Percentiles rank a stretch among this genome's conserved stretches.
phyloP scores from a whole-genome alignment of 495 filamentous ascomycete genomes.

The Parathielavia appendiculata region DNA sequence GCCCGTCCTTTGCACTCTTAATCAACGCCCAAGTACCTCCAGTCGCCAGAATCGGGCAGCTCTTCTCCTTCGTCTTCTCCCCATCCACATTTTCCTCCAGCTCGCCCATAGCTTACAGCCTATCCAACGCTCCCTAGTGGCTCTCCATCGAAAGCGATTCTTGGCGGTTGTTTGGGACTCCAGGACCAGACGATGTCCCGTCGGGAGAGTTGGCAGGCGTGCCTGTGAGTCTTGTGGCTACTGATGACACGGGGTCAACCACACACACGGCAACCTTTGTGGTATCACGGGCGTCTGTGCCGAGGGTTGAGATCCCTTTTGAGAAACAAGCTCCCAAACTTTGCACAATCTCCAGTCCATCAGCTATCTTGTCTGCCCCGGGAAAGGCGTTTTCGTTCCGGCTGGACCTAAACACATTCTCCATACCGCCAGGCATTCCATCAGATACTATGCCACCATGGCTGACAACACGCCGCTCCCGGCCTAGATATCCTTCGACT shows the following conservation, averaged over 20 bases:
- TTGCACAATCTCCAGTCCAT: constrained; percentile 39
- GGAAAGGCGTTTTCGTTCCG: constrained; percentile 36
- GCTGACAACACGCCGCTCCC: constrained; percentile 75
- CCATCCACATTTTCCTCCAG: constrained; percentile 59
- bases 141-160: constrained; percentile 58
- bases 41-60: constrained; percentile 59
- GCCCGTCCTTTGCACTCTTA: constrained; percentile 55
- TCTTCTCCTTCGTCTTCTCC: constrained; percentile 65
- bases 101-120: constrained; percentile 54
- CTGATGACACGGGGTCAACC: constrained; percentile 53
- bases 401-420: constrained; percentile 39
- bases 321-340: constrained; percentile 37
- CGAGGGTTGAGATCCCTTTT: constrained; percentile 34
- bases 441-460: constrained; percentile 71
- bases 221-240: constrained; percentile 55
- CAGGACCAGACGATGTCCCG: constrained; percentile 51
- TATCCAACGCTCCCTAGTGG: constrained; percentile 62
- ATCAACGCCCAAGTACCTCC: constrained; percentile 75
- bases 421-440: constrained; percentile 20
- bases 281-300: constrained; percentile 48
- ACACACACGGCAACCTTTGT: constrained; percentile 58
- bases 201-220: constrained; percentile 40
- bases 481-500: constrained; percentile 78
- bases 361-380: constrained; percentile 36
- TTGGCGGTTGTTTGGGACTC: constrained; percentile 62